phyloP scores from a whole-genome alignment of 768 basidiomycete species.

The Mycena belliarum region DNA sequence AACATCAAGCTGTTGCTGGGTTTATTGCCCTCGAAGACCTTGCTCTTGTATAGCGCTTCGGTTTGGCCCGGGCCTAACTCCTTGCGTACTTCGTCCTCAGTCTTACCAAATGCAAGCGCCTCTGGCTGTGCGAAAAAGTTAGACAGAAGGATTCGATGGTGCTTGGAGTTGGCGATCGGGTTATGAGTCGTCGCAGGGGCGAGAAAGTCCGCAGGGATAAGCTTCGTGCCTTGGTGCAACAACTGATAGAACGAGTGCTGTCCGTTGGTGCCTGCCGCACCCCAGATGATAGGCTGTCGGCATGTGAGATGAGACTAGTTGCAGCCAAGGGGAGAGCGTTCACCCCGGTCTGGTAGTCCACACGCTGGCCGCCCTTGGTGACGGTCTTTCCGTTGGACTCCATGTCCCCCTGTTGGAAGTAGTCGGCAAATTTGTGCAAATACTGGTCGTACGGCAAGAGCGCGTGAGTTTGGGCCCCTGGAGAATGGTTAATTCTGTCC shows the following conservation, averaged over 20 bases:
- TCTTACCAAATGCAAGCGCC: conserved; percentile 97
- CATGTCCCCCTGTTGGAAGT: conserved; percentile 99
- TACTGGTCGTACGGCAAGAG: conserved; percentile 99
- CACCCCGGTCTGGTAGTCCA: conserved; percentile 96
- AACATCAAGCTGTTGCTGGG: conserved; percentile 97
- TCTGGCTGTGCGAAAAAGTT: conserved; percentile 99
- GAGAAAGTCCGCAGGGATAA: conserved; percentile 91
- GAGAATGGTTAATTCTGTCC: not conserved
- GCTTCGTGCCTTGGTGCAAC: conserved; percentile 90
- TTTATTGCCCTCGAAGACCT: conserved; percentile 97
- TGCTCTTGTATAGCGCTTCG: conserved; percentile 89
- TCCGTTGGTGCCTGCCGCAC: conserved; percentile 96
- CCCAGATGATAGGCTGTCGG: conserved; percentile 94
- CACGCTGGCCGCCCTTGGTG: conserved; percentile 90
- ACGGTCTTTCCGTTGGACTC: conserved; percentile 98
- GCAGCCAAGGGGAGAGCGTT: conserved; percentile 28
- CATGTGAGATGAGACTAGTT: not conserved
- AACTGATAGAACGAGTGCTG: conserved; percentile 99
- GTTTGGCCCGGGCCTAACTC: conserved; percentile 71
- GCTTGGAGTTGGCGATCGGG: conserved; percentile 82
- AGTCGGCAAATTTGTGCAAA: conserved; percentile 98
- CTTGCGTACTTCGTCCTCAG: conserved; percentile 79
- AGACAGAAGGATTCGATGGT: conserved; percentile 95
- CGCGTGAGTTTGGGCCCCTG: conserved; percentile 90
- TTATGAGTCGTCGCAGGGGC: conserved; percentile 90